phyloP scores from a whole-genome alignment of 768 basidiomycete genomes.

The Tylopilus vinaceipallidus region DNA sequence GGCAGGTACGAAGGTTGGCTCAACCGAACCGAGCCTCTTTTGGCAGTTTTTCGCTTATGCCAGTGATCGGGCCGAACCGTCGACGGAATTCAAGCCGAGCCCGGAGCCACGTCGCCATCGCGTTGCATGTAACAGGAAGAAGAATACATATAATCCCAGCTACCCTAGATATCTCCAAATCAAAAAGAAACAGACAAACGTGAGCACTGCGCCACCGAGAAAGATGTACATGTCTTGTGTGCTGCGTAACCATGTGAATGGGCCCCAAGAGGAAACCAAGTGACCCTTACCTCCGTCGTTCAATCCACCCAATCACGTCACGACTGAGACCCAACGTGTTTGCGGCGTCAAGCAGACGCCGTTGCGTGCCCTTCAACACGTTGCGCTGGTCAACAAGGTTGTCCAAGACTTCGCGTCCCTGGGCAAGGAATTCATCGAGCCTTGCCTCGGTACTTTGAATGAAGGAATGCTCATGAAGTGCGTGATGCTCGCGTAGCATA shows the following conservation, averaged over 20 bases:
- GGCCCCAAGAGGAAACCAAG: neutral
- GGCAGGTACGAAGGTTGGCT: no score
- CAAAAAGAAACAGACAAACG: slow-evolving; percentile 89
- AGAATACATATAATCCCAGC: slow-evolving; percentile 5
- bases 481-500: slow-evolving; percentile 67
- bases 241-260: slow-evolving; percentile 40
- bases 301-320: slow-evolving; percentile 97
- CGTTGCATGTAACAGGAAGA: neutral
- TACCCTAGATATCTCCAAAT: slow-evolving; percentile 89
- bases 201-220: slow-evolving; percentile 76
- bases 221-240: slow-evolving; percentile 97
- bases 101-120: neutral
- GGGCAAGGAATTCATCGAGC: slow-evolving; percentile 88
- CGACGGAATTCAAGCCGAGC: neutral
- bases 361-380: slow-evolving; percentile 93
- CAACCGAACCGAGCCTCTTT: slow-evolving; percentile 8
- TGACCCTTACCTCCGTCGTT: slow-evolving; percentile 72
- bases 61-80: neutral
- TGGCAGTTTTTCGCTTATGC: slow-evolving; percentile 6
- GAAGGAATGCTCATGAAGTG: slow-evolving; percentile 87
- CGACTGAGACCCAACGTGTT: slow-evolving; percentile 93
- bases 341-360: slow-evolving; percentile 81
- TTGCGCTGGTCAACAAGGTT: slow-evolving; percentile 91
- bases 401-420: slow-evolving; percentile 88
- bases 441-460: slow-evolving; percentile 77